Evolutionary conservation across 805 yeast species (phyloP), one percentile per base, ranked within the genome.

Genomic region (Yarrowia osloensis): DNA sequence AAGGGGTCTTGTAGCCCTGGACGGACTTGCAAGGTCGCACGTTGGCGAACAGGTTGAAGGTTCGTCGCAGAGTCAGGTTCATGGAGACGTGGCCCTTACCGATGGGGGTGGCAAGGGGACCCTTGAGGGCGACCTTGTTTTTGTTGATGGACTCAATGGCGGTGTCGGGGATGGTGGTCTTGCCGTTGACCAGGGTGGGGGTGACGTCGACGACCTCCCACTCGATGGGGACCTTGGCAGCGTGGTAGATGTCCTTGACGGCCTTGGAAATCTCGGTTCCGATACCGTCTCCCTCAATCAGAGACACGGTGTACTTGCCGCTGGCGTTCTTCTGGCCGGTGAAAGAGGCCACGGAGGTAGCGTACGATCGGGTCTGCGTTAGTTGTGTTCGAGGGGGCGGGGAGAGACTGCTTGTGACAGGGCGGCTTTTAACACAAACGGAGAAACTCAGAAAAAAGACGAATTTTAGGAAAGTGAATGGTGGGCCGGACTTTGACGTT

Each of bases 241-340:
- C 98, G 63, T 88, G 82, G 82, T 91, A 95, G 75, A 95, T 94
- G 71, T 89, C 86, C 83, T 93, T 90, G 72, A 95, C 98, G 63
- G 98, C 90, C 75, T 90, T 86, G 72, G 98, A 89, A 78, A 95
- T 95, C 81, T 95, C 99, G 65, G 88, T 85, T 74, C 99, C 99
- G 73, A 94, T 92, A 84, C 99, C 99, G 77, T 94, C 98, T 82
- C 98, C 98, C 81, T 93, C 98, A 74, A 95, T 94, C 82, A 95
- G 84, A 52, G 99, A 94, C 70, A 95, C 99, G 67, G 91, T 86
- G 82, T 87, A 94, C 75, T 89, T 90, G 71, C 98, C 98, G 72
- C 74, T 74, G 54, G 77, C 73, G 68, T 78, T 78, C 74, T 78
- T 78, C 70, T 73, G 70, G 67, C 80, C 82, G 63, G 74, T 77